Evolutionary conservation across 495 filamentous ascomycete genomes (phyloP).

Genomic region (Pyronema domesticum): DNA sequence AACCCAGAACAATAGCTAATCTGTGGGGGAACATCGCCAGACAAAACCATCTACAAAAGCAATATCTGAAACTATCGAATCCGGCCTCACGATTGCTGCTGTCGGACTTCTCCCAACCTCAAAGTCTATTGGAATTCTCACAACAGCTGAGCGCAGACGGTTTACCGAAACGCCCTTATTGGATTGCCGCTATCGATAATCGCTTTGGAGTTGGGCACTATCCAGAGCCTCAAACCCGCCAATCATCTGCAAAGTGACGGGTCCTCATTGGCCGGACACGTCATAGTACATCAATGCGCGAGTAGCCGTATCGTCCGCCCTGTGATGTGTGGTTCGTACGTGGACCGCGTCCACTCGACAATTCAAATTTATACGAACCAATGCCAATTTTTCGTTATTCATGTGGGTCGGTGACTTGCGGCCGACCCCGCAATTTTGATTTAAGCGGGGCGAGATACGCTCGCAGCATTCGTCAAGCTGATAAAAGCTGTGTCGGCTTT

Average conservation of each 20-base stretch:
- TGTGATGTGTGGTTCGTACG: neutral
- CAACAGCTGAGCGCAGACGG: neutral
- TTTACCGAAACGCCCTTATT: neutral
- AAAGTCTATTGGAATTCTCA: neutral
- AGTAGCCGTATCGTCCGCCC: neutral
- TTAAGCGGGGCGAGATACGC: neutral
- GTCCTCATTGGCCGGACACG: neutral
- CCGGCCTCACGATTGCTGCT: neutral
- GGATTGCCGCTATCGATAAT: neutral
- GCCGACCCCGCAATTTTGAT: neutral
- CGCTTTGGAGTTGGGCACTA: neutral
- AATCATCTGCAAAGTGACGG: neutral
- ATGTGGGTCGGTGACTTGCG: neutral
- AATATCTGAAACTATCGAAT: no score
- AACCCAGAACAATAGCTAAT: no score
- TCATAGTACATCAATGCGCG: neutral
- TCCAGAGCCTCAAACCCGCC: neutral
- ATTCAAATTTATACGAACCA: neutral
- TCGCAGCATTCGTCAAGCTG: neutral
- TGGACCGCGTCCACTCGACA: neutral
- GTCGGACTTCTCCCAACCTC: neutral
- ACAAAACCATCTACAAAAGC: no score
- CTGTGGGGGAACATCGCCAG: no score
- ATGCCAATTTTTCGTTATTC: neutral
- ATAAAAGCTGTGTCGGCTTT: neutral